Conservation (phyloP, 1,139 yeast species). For the Protomyces macrosporus region DNA sequence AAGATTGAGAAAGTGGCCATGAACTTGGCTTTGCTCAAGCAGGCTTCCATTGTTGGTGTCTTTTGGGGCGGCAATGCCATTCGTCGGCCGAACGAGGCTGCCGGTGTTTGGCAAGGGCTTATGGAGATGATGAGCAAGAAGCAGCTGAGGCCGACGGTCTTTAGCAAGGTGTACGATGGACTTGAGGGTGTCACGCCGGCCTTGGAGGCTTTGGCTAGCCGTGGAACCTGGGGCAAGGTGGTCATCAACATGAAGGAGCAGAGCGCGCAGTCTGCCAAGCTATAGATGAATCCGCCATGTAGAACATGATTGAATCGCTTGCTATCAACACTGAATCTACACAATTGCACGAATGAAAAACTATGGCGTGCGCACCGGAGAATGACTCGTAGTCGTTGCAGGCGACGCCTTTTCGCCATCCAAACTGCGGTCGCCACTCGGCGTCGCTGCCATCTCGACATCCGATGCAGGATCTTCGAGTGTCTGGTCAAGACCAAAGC, state of each 20-base stretch:
- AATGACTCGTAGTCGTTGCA: background rate
- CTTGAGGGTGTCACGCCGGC: slow-evolving; percentile 28
- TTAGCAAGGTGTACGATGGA: slow-evolving; percentile 26
- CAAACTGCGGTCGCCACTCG: background rate
- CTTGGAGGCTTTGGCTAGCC: slow-evolving; percentile 24
- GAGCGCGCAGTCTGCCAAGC: background rate
- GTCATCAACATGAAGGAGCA: slow-evolving; percentile 25
- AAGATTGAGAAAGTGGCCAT: slow-evolving; percentile 28
- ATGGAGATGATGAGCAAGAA: slow-evolving; percentile 22
- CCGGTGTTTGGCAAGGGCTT: slow-evolving; percentile 28
- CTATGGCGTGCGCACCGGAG: too few relatives aligned
- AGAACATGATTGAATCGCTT: too few relatives aligned
- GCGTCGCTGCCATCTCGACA: background rate
- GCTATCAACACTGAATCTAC: too few relatives aligned
- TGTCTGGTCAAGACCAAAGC: slow-evolving; percentile 13
- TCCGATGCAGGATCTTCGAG: background rate
- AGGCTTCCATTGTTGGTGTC: slow-evolving; percentile 28
- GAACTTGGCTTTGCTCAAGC: slow-evolving; percentile 27
- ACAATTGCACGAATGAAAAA: too few relatives aligned
- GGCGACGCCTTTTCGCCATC: background rate
- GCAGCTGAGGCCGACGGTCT: slow-evolving; percentile 24
- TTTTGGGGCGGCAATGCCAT: slow-evolving; percentile 30
- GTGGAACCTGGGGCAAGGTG: slow-evolving; percentile 30
- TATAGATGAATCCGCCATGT: background rate
- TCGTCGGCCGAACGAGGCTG: slow-evolving; percentile 23